Conservation (phyloP, 352 stramenopile genomes). For the Phytophthora multivora region DNA sequence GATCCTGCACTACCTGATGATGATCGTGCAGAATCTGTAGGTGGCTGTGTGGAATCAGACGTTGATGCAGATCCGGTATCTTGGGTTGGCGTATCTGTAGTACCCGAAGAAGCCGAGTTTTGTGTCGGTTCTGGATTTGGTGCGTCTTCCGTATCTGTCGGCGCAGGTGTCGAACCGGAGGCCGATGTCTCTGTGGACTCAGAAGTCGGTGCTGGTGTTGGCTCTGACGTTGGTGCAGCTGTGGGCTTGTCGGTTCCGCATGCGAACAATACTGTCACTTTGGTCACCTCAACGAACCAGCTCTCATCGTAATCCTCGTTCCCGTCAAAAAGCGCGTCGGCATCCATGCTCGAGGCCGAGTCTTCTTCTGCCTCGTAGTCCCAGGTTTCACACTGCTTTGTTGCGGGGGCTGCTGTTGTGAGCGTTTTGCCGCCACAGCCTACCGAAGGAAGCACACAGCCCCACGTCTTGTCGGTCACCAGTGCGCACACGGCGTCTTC, state of each 20-base stretch:
- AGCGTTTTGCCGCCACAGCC: slow-evolving; percentile 16
- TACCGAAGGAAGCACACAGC: slow-evolving; percentile 34
- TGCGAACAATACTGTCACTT: slow-evolving; percentile 26
- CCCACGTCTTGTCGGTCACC: slow-evolving; percentile 47
- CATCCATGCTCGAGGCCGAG: slow-evolving; percentile 7
- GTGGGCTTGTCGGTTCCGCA: slow-evolving; percentile 26
- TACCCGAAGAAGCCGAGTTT: neutral
- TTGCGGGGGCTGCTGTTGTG: slow-evolving; percentile 8
- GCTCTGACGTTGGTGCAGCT: slow-evolving; percentile 14
- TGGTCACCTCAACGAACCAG: slow-evolving; percentile 34
- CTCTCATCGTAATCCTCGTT: slow-evolving; percentile 32
- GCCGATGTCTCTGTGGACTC: neutral
- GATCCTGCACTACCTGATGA: neutral
- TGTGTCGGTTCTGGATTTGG: slow-evolving; percentile 3
- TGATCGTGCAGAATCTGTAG: neutral
- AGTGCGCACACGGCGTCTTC: slow-evolving; percentile 54
- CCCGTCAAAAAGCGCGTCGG: slow-evolving; percentile 19
- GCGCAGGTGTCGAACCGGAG: slow-evolving; percentile 5
- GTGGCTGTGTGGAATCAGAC: slow-evolving; percentile 4
- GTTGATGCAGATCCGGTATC: slow-evolving; percentile 1
- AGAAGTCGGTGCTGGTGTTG: slow-evolving; percentile 5
- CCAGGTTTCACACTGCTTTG: slow-evolving; percentile 32
- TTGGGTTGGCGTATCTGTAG: neutral
- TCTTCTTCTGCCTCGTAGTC: slow-evolving; percentile 26
- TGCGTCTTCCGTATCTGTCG: slow-evolving; percentile 11